A percentile compares a stretch with the other conserved stretches of the same genome.
Conservation (phyloP, 1,284 basidiomycete genomes). For the Microbotryum violaceum region DNA sequence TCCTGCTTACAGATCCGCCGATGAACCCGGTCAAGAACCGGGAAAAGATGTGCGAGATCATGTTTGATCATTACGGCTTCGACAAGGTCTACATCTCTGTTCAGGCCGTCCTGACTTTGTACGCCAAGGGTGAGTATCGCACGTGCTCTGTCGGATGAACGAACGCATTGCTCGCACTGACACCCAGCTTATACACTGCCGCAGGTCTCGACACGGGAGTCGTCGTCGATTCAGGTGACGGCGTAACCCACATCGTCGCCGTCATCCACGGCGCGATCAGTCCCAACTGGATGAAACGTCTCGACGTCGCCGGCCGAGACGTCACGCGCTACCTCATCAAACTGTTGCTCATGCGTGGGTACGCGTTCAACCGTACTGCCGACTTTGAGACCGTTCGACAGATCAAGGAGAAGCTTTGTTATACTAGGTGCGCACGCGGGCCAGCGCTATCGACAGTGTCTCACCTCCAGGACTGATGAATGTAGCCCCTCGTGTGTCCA, state of each 20-base stretch:
- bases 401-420: conserved; percentile 98
- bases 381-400: conserved; percentile 98
- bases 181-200: not conserved
- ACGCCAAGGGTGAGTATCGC: conserved; percentile 74
- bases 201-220: conserved; percentile 93
- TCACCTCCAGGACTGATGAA: not conserved
- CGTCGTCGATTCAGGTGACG: conserved; percentile 97
- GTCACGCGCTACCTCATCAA: conserved; percentile 99
- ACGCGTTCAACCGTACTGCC: conserved; percentile 97
- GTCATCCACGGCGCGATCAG: conserved; percentile 95
- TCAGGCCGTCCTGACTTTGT: conserved; percentile 94
- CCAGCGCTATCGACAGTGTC: no score
- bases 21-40: conserved; percentile 97
- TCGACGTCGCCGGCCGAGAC: conserved; percentile 96
- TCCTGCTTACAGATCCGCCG: conserved; percentile 96
- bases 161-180: no score
- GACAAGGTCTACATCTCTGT: conserved; percentile 95
- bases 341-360: conserved; percentile 92
- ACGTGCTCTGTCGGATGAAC: not conserved
- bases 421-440: conserved; percentile 60
- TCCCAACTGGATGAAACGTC: conserved; percentile 83
- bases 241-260: conserved; percentile 97
- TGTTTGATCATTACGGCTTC: conserved; percentile 99
- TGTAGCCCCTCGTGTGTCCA: conserved; percentile 35
- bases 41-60: conserved; percentile 91